Evolutionary conservation across 2,329 filamentous ascomycete species (phyloP), one percentile per base, ranked within the genome.

Genomic region (Microcyclosporella mali): DNA sequence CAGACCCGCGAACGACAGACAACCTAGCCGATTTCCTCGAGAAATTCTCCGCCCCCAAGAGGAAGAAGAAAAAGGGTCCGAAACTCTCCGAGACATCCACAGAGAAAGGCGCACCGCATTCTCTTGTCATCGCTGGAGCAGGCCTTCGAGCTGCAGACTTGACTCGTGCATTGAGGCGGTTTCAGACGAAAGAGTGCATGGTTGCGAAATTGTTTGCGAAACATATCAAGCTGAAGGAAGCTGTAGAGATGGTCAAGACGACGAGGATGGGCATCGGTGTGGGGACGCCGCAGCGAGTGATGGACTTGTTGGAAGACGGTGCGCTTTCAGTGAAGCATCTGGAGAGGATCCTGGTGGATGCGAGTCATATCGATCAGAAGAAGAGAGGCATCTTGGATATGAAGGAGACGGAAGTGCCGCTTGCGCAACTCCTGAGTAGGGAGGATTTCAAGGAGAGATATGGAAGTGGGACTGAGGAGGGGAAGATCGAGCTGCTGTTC

Each of bases 141-240:
- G 92, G 88, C 0, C 71, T 95, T 43, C 76, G 92, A 57, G 88
- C 92, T 3, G 88, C 90, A 12, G 86, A 97, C 59, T 68, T 95
- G 35, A 82, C 85, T 19, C 85, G 85, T 57, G 75, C 80, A 2
- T 70, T 94, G 50, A 78, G 88, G 36, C 81, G 81, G 52, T 90
- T 92, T 56, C 85, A 89, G 61, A 82, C 75, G 40, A 88, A 92
- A 63, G 81, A 87, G 7, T 80, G 77, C 37, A 76, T 79, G 34
- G 82, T 98, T 1, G 85, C 86, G 2, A 98, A 98, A 66, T 72
- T 98, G 61, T 98, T 98, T 65, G 90, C 92, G 25, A 98, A 98
- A 66, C 92, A 98, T 65, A 94, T 98, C 71, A 98, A 98, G 68
- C 68, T 98, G 9, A 79, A 86, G 40, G 90, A 97, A 57, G 85